Evolutionary conservation across 73 alveolate genomes (phyloP).

Genomic region (Paramecium bursaria): DNA sequence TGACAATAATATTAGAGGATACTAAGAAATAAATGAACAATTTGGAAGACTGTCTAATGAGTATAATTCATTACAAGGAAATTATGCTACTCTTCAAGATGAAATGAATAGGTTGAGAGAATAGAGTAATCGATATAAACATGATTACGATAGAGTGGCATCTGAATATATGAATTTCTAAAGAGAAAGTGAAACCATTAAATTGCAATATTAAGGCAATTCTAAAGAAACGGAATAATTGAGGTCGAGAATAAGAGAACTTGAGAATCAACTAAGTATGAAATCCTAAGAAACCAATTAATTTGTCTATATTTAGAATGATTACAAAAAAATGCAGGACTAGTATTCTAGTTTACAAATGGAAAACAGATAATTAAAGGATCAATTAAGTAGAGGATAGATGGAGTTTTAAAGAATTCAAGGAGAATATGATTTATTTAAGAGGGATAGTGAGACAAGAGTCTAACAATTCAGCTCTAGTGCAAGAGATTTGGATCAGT

Average conservation of each 20-base stretch:
- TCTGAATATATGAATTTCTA: neutral
- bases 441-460: too few relatives aligned
- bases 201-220: too few relatives aligned
- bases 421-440: too few relatives aligned
- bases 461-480: too few relatives aligned
- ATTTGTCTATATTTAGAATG: too few relatives aligned
- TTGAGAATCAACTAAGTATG: neutral
- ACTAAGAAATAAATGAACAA: neutral
- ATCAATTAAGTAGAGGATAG: too few relatives aligned
- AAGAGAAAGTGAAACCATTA: constrained; percentile 39
- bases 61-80: constrained; percentile 4
- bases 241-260: constrained; percentile 29
- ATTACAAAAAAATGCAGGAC: too few relatives aligned
- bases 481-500: too few relatives aligned
- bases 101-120: constrained; percentile 12
- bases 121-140: neutral
- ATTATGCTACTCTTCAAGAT: neutral
- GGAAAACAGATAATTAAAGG: too few relatives aligned
- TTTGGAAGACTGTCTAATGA: constrained; percentile 51
- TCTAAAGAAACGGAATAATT: neutral
- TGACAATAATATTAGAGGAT: constrained; percentile 21
- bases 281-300: too few relatives aligned
- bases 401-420: too few relatives aligned
- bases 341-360: too few relatives aligned
- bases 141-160: constrained; percentile 18